Base-by-base conservation (phyloP, 768 basidiomycete genomes). In the Leucogyrophana mollusca region DNA sequence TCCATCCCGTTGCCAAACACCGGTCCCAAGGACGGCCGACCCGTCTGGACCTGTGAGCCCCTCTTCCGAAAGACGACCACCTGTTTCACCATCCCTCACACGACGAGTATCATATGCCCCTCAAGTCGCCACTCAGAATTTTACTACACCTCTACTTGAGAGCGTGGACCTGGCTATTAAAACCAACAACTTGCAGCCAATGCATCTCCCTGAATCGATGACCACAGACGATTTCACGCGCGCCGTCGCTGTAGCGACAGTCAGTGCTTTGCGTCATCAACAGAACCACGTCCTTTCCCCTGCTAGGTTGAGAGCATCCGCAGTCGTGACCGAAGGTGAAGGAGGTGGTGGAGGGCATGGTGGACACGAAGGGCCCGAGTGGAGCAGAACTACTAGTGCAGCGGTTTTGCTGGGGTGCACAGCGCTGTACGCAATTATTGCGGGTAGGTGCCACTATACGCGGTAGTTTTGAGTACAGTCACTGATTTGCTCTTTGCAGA, bases 311-410 rank as follows among this genome's bases (percentile, higher is more conserved):
- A 74, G 79, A 35, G 54, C 64, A 38, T 76, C 75, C 3, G 70
- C 60, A 3, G 63, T 53, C 9, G 64, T 51, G 27, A 59, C 46
- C 13, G 70, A 69, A 24, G 51, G 53, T 21, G 83, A 80, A 4
- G 71, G 60, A 5, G 82, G 73, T 4, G 77, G 64, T 25, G 76
- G 72, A 27, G 81, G 77, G 14, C 85, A 87, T 64, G 83, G 82
- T 18, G 93, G 90, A 0, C 96, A 99, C 56, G 95, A 98, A 56
- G 95, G 85, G 3, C 96, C 96, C 5, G 90, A 90, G 36, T 99
- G 96, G 96, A 97, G 93, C 57, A 76, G 96, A 42, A 77, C 74
- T 4, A 86, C 85, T 13, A 95, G 92, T 66, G 88, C 93, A 4
- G 94, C 85, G 50, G 95, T 99, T 1, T 63, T 98, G 50, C 68